Conservation (phyloP, 208 protist genomes). For the Trypanosoma vivax region DNA sequence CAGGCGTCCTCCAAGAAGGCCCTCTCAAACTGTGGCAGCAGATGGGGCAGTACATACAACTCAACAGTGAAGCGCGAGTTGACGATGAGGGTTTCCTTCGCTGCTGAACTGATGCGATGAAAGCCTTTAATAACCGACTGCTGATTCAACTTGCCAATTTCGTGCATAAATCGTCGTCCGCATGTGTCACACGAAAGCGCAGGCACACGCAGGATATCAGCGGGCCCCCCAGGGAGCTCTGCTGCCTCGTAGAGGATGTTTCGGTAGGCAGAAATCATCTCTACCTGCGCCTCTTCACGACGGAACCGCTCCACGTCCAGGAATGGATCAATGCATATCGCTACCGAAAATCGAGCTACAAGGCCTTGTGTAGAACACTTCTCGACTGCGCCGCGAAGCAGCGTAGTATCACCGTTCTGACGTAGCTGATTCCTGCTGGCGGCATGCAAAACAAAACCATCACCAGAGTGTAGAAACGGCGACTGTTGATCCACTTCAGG, state of each 20-base stretch:
- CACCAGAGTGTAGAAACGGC: background rate
- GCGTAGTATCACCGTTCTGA: constrained; percentile 60
- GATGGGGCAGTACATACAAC: constrained; percentile 58
- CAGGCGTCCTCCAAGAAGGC: constrained; percentile 78
- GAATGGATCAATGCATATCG: constrained; percentile 60
- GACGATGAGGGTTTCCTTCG: constrained; percentile 61
- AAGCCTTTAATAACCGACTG: constrained; percentile 82
- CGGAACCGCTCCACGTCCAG: constrained; percentile 56
- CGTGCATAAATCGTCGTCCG: constrained; percentile 36
- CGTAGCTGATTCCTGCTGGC: constrained; percentile 36
- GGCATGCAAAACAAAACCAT: constrained; percentile 19
- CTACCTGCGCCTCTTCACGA: constrained; percentile 82
- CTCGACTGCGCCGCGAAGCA: constrained; percentile 20
- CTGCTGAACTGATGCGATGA: constrained; percentile 66
- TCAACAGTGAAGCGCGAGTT: constrained; percentile 67
- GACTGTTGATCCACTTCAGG: background rate
- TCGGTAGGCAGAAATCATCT: constrained; percentile 82
- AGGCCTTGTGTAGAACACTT: background rate
- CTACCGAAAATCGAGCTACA: constrained; percentile 10
- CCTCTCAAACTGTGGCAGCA: constrained; percentile 52
- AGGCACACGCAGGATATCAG: constrained; percentile 67
- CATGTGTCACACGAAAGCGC: constrained; percentile 54
- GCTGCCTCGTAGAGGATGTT: constrained; percentile 80
- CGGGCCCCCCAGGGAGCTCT: constrained; percentile 30
- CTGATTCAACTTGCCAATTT: constrained; percentile 82